Conservation (phyloP, 73 alveolate genomes). For the Breviolum minutum region DNA sequence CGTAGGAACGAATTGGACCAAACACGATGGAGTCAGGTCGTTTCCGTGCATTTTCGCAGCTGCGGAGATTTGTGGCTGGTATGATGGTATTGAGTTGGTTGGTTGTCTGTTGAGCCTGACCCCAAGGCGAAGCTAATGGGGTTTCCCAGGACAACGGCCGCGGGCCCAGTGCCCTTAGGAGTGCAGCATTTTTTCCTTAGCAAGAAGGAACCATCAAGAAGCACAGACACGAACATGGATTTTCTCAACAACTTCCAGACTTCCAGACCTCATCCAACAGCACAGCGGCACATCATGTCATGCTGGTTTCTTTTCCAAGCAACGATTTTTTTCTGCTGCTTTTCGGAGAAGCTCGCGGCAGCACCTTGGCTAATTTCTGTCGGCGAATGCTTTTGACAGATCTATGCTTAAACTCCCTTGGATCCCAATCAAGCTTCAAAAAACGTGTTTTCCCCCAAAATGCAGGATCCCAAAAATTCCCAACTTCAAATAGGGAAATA, state of each 20-base stretch:
- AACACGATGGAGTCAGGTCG: slow-evolving; percentile 52
- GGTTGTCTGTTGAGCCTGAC: slow-evolving; percentile 45
- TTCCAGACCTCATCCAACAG: no score
- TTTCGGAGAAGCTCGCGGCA: slow-evolving; percentile 81
- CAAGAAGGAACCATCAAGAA: not conserved
- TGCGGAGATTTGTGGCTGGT: not conserved
- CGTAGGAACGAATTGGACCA: slow-evolving; percentile 41
- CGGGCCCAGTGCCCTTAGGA: slow-evolving; percentile 4
- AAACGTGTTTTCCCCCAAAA: no score
- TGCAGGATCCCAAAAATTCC: not conserved
- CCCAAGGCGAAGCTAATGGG: slow-evolving; percentile 66
- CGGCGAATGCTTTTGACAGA: not conserved
- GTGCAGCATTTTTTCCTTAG: slow-evolving; percentile 89
- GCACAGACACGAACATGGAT: no score
- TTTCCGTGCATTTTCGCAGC: not conserved
- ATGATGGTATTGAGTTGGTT: not conserved
- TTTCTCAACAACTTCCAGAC: no score
- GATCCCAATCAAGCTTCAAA: not conserved
- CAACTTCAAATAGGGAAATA: not conserved
- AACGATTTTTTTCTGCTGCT: slow-evolving; percentile 87
- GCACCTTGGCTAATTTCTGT: not conserved
- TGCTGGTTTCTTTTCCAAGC: not conserved
- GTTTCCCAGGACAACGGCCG: slow-evolving; percentile 33
- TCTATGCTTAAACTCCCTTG: not conserved
- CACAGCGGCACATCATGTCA: no score